Conservation (phyloP, 2,329 filamentous ascomycete species). For the Xylariaceae sp. region DNA sequence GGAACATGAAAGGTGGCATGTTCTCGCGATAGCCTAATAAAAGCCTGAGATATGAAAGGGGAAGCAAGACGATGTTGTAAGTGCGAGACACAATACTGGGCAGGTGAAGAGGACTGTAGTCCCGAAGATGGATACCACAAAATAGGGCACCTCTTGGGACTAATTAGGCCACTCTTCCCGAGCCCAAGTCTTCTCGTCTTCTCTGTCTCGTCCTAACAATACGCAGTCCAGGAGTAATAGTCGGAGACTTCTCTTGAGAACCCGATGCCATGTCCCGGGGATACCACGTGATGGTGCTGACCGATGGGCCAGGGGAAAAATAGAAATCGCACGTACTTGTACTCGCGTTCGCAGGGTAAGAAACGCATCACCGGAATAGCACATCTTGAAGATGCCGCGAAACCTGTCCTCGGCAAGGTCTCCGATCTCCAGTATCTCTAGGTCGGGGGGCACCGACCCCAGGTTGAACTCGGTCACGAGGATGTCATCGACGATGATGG, state of each 20-base stretch:
- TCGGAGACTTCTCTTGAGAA: neutral
- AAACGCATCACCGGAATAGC: slow-evolving; percentile 91
- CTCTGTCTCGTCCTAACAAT: neutral
- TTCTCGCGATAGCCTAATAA: slow-evolving; percentile 10
- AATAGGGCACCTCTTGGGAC: slow-evolving; percentile 5
- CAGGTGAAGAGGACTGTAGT: too few relatives aligned
- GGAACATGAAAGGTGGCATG: slow-evolving; percentile 11
- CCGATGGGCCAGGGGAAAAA: slow-evolving; percentile 3
- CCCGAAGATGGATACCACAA: too few relatives aligned
- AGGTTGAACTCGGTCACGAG: slow-evolving; percentile 96
- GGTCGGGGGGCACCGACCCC: slow-evolving; percentile 85
- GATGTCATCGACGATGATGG: slow-evolving; percentile 99
- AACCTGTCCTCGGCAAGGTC: slow-evolving; percentile 96
- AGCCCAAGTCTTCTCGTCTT: neutral
- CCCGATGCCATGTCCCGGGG: neutral
- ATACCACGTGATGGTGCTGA: neutral
- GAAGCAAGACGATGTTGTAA: slow-evolving; percentile 2
- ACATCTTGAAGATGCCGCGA: slow-evolving; percentile 99
- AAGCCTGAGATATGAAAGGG: neutral
- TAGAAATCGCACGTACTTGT: slow-evolving; percentile 55
- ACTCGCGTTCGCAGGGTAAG: slow-evolving; percentile 92
- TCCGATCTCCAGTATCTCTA: slow-evolving; percentile 96
- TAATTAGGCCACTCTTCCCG: neutral
- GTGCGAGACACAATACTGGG: neutral
- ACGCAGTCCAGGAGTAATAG: too few relatives aligned